A percentile compares a stretch with the other conserved stretches of the same genome.
Evolutionary conservation across 257 asterid genomes (phyloP).

Genomic region (Verbascum thapsus): DNA sequence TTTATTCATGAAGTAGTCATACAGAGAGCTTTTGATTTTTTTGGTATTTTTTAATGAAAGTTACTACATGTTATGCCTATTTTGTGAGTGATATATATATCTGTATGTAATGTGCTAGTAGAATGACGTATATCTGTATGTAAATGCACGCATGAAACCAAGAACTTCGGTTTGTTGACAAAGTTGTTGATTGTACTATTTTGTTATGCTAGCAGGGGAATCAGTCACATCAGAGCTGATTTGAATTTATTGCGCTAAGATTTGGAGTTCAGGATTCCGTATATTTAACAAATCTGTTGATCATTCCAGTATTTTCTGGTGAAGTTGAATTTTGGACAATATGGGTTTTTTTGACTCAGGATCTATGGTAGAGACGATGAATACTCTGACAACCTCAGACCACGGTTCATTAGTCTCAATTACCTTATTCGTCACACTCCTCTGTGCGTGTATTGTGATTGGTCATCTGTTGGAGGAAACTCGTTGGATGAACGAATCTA

Average conservation of each 20-base stretch:
- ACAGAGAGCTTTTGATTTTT: not conserved
- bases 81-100: conserved; percentile 1
- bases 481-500: conserved; percentile 99
- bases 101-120: not conserved
- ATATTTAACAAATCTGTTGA: conserved; percentile 20
- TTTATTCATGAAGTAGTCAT: not conserved
- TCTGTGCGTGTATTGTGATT: conserved; percentile 82
- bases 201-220: conserved; percentile 34
- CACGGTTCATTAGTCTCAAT: conserved; percentile 79
- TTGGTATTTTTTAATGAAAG: conserved; percentile 8
- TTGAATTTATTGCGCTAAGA: conserved; percentile 28
- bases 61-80: not conserved
- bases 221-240: conserved; percentile 26
- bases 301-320: conserved; percentile 24
- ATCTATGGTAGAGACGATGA: conserved; percentile 38
- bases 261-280: conserved; percentile 20
- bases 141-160: not conserved
- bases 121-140: conserved; percentile 10
- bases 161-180: conserved; percentile 17
- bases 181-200: not conserved
- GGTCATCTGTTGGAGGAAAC: conserved; percentile 96
- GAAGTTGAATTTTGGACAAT: conserved; percentile 23
- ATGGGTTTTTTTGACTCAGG: conserved; percentile 56
- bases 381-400: conserved; percentile 55
- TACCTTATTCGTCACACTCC: conserved; percentile 75